These are phyloP conservation scores for Exserohilum turcica DNA, from an alignment of 2,329 filamentous ascomycete genomes.

Conservation along the genomic window DNA sequence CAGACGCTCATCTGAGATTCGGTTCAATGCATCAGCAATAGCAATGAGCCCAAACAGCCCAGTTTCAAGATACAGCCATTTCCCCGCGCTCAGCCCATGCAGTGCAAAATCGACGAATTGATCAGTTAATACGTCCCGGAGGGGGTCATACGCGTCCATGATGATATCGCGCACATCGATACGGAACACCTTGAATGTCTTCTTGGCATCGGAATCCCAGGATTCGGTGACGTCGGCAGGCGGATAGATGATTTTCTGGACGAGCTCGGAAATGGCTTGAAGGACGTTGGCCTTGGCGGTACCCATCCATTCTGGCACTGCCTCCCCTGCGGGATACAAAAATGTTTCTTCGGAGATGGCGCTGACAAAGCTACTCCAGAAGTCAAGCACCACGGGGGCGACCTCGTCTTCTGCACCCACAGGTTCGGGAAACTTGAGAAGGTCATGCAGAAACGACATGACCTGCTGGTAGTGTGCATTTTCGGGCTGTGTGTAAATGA, in stretches of 20 bases:
- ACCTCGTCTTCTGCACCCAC: conserved; percentile 75
- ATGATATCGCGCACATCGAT: conserved; percentile 81
- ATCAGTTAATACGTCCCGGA: conserved; percentile 53
- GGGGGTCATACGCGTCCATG: conserved; percentile 68
- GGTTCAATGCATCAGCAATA: conserved; percentile 68
- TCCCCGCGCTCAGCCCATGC: conserved; percentile 46
- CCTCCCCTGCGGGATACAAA: conserved; percentile 38
- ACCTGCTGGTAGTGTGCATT: conserved; percentile 42
- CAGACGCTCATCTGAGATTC: conserved; percentile 64
- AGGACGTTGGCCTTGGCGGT: conserved; percentile 65
- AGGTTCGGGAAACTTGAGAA: conserved; percentile 69
- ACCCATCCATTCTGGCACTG: conserved; percentile 60
- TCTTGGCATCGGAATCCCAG: conserved; percentile 73
- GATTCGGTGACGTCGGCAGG: conserved; percentile 60
- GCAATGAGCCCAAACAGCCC: conserved; percentile 67
- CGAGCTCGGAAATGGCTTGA: conserved; percentile 68
- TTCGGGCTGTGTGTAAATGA: conserved; percentile 56
- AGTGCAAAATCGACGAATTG: conserved; percentile 54
- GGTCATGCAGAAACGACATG: conserved; percentile 61
- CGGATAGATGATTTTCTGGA: conserved; percentile 72
- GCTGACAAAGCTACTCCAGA: conserved; percentile 80
- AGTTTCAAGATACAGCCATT: conserved; percentile 59
- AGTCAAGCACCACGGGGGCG: conserved; percentile 75
- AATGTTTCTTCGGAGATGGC: conserved; percentile 62
- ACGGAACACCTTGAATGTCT: conserved; percentile 72